Percentiles rank a stretch among this genome's conserved stretches.
Evolutionary conservation across 495 filamentous ascomycete species (phyloP).

Genomic region (Sordaria brevicollis): DNA sequence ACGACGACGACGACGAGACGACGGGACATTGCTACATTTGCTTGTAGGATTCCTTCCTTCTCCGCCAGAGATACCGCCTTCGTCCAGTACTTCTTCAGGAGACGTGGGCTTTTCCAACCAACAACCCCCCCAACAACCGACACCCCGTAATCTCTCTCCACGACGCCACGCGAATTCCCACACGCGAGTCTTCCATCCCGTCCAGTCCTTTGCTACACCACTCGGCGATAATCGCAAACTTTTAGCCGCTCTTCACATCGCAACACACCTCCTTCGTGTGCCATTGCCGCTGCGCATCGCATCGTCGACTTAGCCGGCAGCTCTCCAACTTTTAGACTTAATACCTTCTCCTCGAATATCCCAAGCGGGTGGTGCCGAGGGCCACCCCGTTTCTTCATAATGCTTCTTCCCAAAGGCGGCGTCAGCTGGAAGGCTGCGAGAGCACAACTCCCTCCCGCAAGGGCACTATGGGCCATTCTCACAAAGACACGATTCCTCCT

Average conservation of each 20-base stretch:
- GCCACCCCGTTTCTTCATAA: conserved; percentile 24
- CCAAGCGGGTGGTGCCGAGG: conserved; percentile 25
- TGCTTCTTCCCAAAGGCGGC: conserved; percentile 76
- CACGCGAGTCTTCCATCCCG: neutral
- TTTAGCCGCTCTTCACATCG: neutral
- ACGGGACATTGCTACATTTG: neutral
- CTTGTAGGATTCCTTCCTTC: neutral
- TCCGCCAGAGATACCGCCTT: neutral
- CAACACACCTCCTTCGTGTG: neutral
- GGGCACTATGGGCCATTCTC: conserved; percentile 67
- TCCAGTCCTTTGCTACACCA: neutral
- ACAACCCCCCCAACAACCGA: neutral
- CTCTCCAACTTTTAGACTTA: neutral
- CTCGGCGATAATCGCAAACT: neutral
- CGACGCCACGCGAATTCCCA: neutral
- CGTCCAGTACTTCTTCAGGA: neutral
- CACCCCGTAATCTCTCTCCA: neutral
- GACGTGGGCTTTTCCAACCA: neutral
- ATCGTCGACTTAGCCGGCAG: neutral
- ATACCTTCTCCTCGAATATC: conserved; percentile 1
- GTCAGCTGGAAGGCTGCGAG: conserved; percentile 88
- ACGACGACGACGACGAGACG: neutral
- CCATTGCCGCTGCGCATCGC: neutral
- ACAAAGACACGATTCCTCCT: conserved; percentile 73
- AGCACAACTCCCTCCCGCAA: conserved; percentile 68